These are phyloP conservation scores for Puya raimondii DNA, from an alignment of 176 grass and related monocot genomes.

Conservation along the genomic window DNA sequence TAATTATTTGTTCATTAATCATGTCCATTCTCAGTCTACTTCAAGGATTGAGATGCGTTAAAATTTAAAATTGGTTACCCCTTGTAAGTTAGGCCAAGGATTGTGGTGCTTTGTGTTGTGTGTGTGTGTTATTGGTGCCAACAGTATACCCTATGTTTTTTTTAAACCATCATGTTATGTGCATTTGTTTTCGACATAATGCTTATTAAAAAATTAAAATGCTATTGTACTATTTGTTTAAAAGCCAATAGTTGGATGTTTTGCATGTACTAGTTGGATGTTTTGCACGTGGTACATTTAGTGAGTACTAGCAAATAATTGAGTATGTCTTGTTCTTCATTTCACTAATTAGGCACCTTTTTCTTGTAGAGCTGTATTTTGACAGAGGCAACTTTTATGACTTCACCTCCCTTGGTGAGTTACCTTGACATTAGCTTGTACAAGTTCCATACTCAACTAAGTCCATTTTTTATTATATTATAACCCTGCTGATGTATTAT, in stretches of 20 bases:
- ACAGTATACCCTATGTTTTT: too few species aligned
- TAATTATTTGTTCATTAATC: too few species aligned
- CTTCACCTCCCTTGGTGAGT: slow-evolving; percentile 82
- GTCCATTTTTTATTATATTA: background rate
- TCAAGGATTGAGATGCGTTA: too few species aligned
- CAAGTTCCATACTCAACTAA: background rate
- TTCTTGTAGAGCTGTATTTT: slow-evolving; percentile 64
- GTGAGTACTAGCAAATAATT: slow-evolving; percentile 1
- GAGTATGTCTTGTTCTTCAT: background rate
- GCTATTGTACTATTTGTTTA: too few species aligned
- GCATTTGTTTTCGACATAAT: too few species aligned
- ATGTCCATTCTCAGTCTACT: too few species aligned
- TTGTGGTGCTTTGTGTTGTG: too few species aligned
- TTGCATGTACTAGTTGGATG: background rate
- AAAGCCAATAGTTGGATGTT: background rate
- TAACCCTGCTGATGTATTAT: background rate
- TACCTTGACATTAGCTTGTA: background rate
- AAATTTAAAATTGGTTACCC: too few species aligned
- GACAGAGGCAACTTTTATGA: slow-evolving; percentile 90
- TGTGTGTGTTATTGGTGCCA: too few species aligned
- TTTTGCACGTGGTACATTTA: slow-evolving; percentile 3
- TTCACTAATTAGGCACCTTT: slow-evolving; percentile 11
- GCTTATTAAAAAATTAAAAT: too few species aligned
- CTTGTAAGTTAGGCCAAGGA: too few species aligned
- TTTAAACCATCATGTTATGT: too few species aligned